Percentiles rank a stretch among this genome's conserved stretches.
Evolutionary conservation across 2,329 filamentous ascomycete species (phyloP).

Genomic region (Penicillium sp.): DNA sequence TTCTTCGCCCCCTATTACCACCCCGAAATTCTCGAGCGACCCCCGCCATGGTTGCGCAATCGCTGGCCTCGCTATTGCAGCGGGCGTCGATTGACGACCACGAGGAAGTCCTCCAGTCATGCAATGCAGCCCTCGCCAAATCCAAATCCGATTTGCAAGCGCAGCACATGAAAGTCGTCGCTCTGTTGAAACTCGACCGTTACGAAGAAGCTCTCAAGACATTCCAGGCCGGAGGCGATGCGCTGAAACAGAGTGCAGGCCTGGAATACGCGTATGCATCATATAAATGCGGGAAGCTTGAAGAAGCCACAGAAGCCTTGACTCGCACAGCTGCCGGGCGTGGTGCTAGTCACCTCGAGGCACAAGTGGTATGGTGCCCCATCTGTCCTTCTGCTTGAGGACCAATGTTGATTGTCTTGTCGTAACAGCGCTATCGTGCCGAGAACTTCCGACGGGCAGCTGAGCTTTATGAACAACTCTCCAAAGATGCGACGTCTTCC

Average conservation of each 20-base stretch:
- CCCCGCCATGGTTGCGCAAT: slow-evolving; percentile 42
- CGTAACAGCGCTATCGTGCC: slow-evolving; percentile 49
- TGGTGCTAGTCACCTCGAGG: slow-evolving; percentile 59
- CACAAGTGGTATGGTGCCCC: slow-evolving; percentile 52
- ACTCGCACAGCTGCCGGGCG: slow-evolving; percentile 40
- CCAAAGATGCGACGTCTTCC: slow-evolving; percentile 36
- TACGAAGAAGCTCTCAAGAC: slow-evolving; percentile 59
- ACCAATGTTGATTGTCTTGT: neutral
- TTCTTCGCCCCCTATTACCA: neutral
- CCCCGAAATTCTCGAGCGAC: neutral
- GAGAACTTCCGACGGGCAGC: slow-evolving; percentile 58
- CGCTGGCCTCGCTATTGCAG: slow-evolving; percentile 55
- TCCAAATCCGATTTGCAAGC: slow-evolving; percentile 56
- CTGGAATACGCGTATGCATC: slow-evolving; percentile 63
- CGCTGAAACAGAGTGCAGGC: slow-evolving; percentile 53
- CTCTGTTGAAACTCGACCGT: slow-evolving; percentile 61
- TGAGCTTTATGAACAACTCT: slow-evolving; percentile 53
- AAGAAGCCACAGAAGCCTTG: slow-evolving; percentile 54
- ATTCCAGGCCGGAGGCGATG: slow-evolving; percentile 53
- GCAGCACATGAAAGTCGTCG: slow-evolving; percentile 59
- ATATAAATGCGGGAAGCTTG: slow-evolving; percentile 58
- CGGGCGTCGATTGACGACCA: slow-evolving; percentile 60
- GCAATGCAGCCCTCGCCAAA: slow-evolving; percentile 55
- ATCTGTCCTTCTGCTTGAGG: slow-evolving; percentile 6
- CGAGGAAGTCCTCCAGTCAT: slow-evolving; percentile 58